Evolutionary conservation across 2,329 filamentous ascomycete genomes (phyloP).

Genomic region (Phyllosticta citrichinensis): DNA sequence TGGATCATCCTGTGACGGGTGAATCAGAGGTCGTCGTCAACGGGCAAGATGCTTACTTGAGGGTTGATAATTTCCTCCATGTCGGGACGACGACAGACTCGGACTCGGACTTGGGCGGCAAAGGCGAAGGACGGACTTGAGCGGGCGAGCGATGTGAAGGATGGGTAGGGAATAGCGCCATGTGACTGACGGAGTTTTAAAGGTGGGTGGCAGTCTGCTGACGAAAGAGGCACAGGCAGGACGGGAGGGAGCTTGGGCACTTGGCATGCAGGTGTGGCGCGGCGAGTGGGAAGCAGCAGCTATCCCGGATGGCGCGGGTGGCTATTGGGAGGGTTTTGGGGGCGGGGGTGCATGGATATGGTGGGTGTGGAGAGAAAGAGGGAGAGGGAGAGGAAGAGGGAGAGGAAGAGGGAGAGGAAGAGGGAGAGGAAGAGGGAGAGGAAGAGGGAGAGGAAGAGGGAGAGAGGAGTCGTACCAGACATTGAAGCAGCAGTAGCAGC

Average conservation of each 20-base stretch:
- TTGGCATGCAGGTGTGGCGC: not conserved
- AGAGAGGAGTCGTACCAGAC: too few species aligned
- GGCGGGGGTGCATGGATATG: not conserved
- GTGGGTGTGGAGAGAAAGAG: too few species aligned
- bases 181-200: not conserved
- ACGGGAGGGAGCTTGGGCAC: not conserved
- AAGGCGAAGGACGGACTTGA: not conserved
- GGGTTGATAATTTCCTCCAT: not conserved
- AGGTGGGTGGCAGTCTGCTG: too few species aligned
- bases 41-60: not conserved
- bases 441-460: too few species aligned
- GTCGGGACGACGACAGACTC: not conserved
- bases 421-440: too few species aligned
- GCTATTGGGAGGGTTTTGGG: not conserved
- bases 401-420: too few species aligned
- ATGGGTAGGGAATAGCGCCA: too few species aligned
- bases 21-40: not conserved
- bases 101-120: not conserved
- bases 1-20: not conserved
- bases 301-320: not conserved
- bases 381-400: too few species aligned
- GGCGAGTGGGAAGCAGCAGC: not conserved
- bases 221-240: not conserved
- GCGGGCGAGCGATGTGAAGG: too few species aligned
- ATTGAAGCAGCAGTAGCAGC: too few species aligned